phyloP scores from a whole-genome alignment of 108 stramenopile genomes.

The Conticribra weissflogii region DNA sequence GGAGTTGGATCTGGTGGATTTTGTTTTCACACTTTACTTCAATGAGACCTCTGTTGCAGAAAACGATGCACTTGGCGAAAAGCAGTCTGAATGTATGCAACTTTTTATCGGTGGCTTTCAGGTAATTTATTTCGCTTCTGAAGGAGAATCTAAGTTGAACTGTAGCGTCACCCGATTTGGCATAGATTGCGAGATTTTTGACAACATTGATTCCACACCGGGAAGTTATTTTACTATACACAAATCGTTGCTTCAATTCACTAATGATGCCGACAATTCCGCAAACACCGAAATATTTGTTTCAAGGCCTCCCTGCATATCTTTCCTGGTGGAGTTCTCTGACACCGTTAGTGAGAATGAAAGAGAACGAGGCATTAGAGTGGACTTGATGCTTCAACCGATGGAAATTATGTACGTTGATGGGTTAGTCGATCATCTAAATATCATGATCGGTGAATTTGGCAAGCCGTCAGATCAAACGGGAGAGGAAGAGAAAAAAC shows the following conservation, averaged over 20 bases:
- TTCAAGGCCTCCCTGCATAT: constrained; percentile 62
- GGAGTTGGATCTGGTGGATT: constrained; percentile 49
- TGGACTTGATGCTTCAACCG: constrained; percentile 51
- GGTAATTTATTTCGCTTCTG: constrained; percentile 33
- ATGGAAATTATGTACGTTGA: constrained; percentile 54
- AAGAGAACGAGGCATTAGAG: constrained; percentile 9
- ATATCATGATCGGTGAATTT: constrained; percentile 16
- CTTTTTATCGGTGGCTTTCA: constrained; percentile 59
- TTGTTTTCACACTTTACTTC: constrained; percentile 60
- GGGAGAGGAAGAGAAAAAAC: not conserved
- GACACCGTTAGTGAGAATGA: not conserved
- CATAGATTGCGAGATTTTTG: constrained; percentile 62
- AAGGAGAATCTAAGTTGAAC: constrained; percentile 37
- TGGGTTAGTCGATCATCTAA: constrained; percentile 43
- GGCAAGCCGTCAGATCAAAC: constrained; percentile 5
- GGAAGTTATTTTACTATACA: constrained; percentile 7
- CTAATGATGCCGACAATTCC: constrained; percentile 32
- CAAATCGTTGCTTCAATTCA: constrained; percentile 29
- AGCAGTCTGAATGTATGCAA: constrained; percentile 58
- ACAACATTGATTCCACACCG: not conserved
- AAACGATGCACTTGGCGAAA: not conserved
- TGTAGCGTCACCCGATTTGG: constrained; percentile 63
- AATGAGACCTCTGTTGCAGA: not conserved
- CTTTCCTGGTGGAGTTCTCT: constrained; percentile 22
- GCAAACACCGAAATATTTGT: constrained; percentile 19